These are phyloP conservation scores for Sinapis alba DNA, from an alignment of 441 rosid genomes.

Conservation along the genomic window DNA sequence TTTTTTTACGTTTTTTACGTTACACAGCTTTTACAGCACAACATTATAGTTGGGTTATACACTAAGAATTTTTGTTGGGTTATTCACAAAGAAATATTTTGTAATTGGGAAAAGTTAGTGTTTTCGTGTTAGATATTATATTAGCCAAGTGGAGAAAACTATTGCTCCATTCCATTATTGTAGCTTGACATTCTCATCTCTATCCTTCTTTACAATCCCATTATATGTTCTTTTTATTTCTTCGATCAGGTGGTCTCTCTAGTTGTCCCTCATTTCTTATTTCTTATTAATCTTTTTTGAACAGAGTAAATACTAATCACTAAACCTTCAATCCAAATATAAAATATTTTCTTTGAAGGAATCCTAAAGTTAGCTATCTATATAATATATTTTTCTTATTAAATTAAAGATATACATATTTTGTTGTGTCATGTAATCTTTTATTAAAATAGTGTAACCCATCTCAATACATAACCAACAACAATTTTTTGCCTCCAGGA, in stretches of 20 bases:
- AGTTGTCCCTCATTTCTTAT: neutral
- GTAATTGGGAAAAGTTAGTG: neutral
- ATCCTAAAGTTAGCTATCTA: neutral
- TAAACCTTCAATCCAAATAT: neutral
- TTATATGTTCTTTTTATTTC: conserved; percentile 30
- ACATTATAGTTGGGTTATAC: conserved; percentile 6
- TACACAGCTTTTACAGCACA: conserved; percentile 8
- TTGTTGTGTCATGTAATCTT: neutral
- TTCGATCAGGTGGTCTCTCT: conserved; percentile 33
- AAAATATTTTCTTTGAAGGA: neutral
- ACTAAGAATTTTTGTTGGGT: conserved; percentile 12
- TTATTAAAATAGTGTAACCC: neutral
- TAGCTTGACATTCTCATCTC: conserved; percentile 44
- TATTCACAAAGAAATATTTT: conserved; percentile 3
- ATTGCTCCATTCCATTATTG: conserved; percentile 42
- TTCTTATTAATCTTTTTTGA: neutral
- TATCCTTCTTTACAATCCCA: conserved; percentile 34
- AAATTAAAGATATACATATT: neutral
- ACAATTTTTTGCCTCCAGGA: neutral
- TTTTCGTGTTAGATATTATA: conserved; percentile 36
- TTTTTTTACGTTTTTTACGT: neutral
- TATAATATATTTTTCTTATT: neutral
- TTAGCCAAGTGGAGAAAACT: conserved; percentile 37
- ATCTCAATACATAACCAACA: conserved; percentile 15
- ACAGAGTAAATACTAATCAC: neutral